Evolutionary conservation across 148 eudicot species (phyloP), one percentile per base, ranked within the genome.

Genomic region (Suaeda aralocaspica): DNA sequence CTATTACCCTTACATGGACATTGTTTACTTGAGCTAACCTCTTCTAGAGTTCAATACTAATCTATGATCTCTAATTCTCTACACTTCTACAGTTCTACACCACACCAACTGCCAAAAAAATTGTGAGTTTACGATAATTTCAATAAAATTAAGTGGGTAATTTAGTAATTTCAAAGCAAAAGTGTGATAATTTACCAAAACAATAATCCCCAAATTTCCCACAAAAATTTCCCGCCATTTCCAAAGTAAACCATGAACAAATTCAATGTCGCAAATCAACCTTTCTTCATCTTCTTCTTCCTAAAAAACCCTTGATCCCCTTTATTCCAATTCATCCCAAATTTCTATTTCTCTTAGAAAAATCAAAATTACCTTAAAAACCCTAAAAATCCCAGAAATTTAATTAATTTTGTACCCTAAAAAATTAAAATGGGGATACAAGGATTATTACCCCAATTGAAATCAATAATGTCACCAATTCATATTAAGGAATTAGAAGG

Each of bases 401-500:
- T 36, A n/a, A n/a, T n/a, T 53, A 9, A 52, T 7, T 14, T 49
- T 33, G 67, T 11, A 12, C 14, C 52, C 30, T 22, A 4, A 50
- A 30, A 29, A 49, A n/a, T 3, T 19, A 46, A 65, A 56, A 94
- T 94, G 97, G 99, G 99, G 44, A 89, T 94, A 31, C 92, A 86
- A 56, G 99, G 99, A 76, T 81, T 94, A 26, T 75, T 94, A 65
- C 99, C 97, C 2, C 84, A 85, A 18, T 64, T 94, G 70, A 94
- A 94, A 82, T 94, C 99, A 29, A 89, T 85, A 73, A 89, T 94
- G 99, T 78, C 64, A 13, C 91, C 91, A 53, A 78, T 86, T 8
- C 91, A 94, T 79, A 85, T 91, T 7, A 89, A 87, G 74, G 93
- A 87, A 9, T 71, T 94, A 33, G 53, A 87, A 64, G 99, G 99